phyloP scores from a whole-genome alignment of 352 stramenopile genomes.

The Globisporangium camurandrum region DNA sequence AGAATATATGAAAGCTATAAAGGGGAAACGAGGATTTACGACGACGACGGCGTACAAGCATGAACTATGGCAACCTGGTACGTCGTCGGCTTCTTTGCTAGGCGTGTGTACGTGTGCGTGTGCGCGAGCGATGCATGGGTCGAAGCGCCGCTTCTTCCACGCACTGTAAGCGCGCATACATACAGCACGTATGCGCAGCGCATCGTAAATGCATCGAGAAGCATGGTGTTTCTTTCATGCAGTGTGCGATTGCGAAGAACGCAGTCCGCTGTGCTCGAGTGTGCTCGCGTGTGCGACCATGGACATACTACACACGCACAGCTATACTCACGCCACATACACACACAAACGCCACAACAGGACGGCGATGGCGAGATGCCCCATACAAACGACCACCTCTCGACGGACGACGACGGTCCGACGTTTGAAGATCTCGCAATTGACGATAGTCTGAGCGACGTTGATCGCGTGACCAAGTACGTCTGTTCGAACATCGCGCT shows the following conservation, averaged over 20 bases:
- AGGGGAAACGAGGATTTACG: not conserved
- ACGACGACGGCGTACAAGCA: conserved; percentile 7
- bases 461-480: conserved; percentile 94
- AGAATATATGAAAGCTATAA: too few relatives aligned
- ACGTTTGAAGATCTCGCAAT: conserved; percentile 99
- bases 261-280: too few relatives aligned
- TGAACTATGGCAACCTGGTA: conserved; percentile 11
- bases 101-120: not conserved
- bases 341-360: not conserved
- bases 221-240: too few relatives aligned
- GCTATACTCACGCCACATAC: not conserved
- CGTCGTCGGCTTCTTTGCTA: not conserved
- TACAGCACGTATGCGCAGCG: too few relatives aligned
- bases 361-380: conserved; percentile 18
- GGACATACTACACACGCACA: not conserved
- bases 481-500: conserved; percentile 93
- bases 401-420: conserved; percentile 53
- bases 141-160: not conserved
- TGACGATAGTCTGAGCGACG: conserved; percentile 94
- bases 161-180: not conserved
- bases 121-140: not conserved
- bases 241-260: too few relatives aligned
- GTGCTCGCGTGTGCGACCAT: too few relatives aligned
- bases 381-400: conserved; percentile 14
- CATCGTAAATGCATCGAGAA: too few relatives aligned